Base-by-base conservation (phyloP, 2,329 filamentous ascomycete species). In the Colletotrichum neosansevieriae region DNA sequence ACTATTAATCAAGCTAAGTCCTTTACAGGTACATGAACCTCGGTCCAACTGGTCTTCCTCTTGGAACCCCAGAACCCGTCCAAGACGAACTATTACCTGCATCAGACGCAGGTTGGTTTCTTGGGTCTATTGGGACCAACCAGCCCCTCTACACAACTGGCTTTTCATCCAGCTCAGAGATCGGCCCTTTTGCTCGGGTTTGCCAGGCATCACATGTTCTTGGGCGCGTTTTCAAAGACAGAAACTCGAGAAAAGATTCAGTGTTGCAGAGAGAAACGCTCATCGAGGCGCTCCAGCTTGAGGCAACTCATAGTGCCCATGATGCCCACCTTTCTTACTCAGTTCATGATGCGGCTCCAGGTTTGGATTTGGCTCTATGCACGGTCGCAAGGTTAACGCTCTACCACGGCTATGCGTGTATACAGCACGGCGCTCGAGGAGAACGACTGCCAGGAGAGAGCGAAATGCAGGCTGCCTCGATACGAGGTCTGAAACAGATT, bases 121-220 rank as follows among this genome's bases (percentile, higher is more conserved):
- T 61, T 32, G 75, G 74, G 2, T 70, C 71, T 11, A 69, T 78
- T 7, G 74, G 74, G 5, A 70, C 74, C 4, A 76, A 74, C 49
- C 74, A 73, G 53, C 50, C 71, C 1, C 56, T 74, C 1, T 73
- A 70, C 54, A 70, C 70, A 0, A 45, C 36, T 4, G 64, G 66
- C 6, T 74, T 74, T 53, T 67, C 60, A 10, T 61, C 45, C 11
- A 56, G 54, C 1, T 67, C 67, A 2, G 70, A 56, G 3, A 50
- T 74, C 0, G 70, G 72, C 0, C 40, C 73, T 1, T 79, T 77
- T 67, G 77, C 76, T 11, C 71, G 74, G 9, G 65, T 74, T 7
- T 78, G 77, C 47, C 77, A 79, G 57, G 74, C 76, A 9, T 70
- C 74, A 2, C 77, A 79, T 32, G 68, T 77, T 2, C 72, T 78